These are phyloP conservation scores for Arabis alpina DNA, from an alignment of 345 rosid species.

Conservation along the genomic window DNA sequence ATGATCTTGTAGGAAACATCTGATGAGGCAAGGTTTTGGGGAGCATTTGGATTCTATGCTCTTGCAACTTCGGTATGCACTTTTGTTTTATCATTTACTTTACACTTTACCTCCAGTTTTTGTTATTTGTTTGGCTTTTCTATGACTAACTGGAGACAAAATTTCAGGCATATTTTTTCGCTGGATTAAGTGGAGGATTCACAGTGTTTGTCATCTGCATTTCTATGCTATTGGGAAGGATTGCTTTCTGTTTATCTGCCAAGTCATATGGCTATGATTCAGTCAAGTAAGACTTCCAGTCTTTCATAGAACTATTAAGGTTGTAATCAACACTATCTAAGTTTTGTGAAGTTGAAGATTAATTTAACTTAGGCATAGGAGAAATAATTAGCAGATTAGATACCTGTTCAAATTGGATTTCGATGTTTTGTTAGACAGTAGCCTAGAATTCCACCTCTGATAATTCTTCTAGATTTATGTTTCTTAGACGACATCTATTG, in stretches of 20 bases:
- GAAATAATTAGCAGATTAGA: background rate
- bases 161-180: constrained; percentile 72
- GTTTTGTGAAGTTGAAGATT: constrained; percentile 1
- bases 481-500: background rate
- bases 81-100: constrained; percentile 9
- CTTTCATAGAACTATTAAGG: constrained; percentile 9
- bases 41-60: constrained; percentile 90
- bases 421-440: background rate
- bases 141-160: constrained; percentile 2
- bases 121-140: constrained; percentile 35
- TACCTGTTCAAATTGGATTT: background rate
- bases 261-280: constrained; percentile 57
- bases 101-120: constrained; percentile 12
- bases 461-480: background rate
- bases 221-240: constrained; percentile 87
- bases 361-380: constrained; percentile 5
- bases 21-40: constrained; percentile 95
- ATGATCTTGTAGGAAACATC: constrained; percentile 62
- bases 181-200: constrained; percentile 93
- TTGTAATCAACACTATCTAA: background rate
- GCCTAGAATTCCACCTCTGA: background rate
- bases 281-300: constrained; percentile 51
- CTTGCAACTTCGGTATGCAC: constrained; percentile 66
- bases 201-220: constrained; percentile 60
- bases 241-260: constrained; percentile 54